A percentile compares a stretch with the other conserved stretches of the same genome.
Conservation (phyloP, 73 alveolate genomes). For the Breviolum minutum region DNA sequence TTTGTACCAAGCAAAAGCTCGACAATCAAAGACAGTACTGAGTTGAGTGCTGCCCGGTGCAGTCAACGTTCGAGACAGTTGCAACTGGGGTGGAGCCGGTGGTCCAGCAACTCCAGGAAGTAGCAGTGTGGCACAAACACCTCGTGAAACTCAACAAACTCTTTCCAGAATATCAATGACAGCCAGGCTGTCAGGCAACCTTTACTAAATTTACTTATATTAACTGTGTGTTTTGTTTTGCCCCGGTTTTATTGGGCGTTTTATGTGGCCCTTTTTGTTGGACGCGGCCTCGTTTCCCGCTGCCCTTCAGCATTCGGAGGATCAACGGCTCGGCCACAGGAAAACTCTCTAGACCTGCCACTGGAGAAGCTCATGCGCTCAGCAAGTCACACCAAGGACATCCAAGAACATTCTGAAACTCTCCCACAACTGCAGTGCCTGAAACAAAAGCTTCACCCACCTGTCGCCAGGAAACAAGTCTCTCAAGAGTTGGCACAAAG, state of each 20-base stretch:
- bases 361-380: neutral
- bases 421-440: neutral
- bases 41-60: constrained; percentile 49
- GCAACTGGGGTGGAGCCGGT: constrained; percentile 28
- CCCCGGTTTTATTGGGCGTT: too few species aligned
- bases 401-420: neutral
- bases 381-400: neutral
- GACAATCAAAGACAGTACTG: neutral
- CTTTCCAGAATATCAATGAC: neutral
- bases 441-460: constrained; percentile 32
- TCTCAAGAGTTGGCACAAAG: neutral
- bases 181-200: neutral
- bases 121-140: constrained; percentile 74
- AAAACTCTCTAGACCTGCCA: constrained; percentile 50
- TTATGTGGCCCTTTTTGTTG: too few species aligned
- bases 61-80: constrained; percentile 44
- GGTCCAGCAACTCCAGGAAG: constrained; percentile 32
- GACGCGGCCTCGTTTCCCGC: constrained; percentile 31
- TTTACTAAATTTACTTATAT: too few species aligned
- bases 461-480: neutral
- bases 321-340: constrained; percentile 41
- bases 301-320: constrained; percentile 72
- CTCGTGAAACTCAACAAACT: neutral
- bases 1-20: neutral
- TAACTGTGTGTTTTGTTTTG: too few species aligned